phyloP scores from a whole-genome alignment of 1,284 basidiomycete species.

The Marasmius fiardii region DNA sequence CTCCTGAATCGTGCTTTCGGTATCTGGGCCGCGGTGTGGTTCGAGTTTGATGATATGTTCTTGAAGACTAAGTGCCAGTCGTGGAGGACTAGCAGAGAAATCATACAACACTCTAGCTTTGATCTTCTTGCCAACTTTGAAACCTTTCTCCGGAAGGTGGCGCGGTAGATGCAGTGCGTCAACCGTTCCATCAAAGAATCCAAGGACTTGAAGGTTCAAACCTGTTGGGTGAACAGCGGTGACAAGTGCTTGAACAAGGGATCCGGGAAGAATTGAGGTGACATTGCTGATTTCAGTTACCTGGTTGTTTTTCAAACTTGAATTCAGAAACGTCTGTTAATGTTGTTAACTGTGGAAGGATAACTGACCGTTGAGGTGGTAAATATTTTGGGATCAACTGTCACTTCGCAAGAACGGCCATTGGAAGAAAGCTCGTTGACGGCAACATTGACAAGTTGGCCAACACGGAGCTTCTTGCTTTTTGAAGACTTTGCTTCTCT shows the following conservation, averaged over 20 bases:
- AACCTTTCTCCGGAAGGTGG: constrained; percentile 46
- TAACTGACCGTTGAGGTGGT: constrained; percentile 48
- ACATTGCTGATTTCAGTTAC: constrained; percentile 77
- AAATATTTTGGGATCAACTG: constrained; percentile 44
- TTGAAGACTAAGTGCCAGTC: constrained; percentile 77
- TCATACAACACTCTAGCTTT: constrained; percentile 89
- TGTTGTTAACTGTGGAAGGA: background rate
- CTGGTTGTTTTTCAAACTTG: constrained; percentile 30
- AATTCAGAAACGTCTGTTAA: constrained; percentile 4
- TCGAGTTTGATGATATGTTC: constrained; percentile 69
- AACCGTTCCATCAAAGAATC: constrained; percentile 92
- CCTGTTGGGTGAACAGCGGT: constrained; percentile 81
- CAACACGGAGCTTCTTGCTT: constrained; percentile 55
- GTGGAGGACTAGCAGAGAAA: constrained; percentile 69
- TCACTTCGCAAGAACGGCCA: constrained; percentile 67
- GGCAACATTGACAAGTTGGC: constrained; percentile 63
- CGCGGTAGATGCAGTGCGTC: constrained; percentile 78
- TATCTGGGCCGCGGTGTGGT: constrained; percentile 31
- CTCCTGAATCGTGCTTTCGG: constrained; percentile 38
- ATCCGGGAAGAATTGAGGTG: constrained; percentile 84
- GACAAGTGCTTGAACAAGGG: constrained; percentile 82
- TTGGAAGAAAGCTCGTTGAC: constrained; percentile 67
- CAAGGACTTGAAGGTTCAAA: constrained; percentile 87
- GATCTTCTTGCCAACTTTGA: constrained; percentile 84
- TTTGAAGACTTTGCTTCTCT: constrained; percentile 50